These are phyloP conservation scores for Scheffersomyces spartinae DNA, from an alignment of 805 yeast species.

Conservation along the genomic window DNA sequence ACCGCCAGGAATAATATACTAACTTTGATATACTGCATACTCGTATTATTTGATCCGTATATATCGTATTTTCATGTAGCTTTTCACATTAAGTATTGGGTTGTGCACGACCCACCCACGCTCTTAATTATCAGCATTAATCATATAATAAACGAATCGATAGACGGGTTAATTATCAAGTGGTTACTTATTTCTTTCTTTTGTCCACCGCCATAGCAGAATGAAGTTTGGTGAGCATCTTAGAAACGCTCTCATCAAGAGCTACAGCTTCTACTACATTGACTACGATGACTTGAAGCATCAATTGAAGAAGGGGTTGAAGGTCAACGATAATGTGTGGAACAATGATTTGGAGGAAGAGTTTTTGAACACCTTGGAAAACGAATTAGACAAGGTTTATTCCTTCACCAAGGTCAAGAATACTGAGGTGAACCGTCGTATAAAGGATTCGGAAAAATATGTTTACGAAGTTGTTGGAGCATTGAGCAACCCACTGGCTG, in stretches of 20 bases:
- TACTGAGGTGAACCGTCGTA: conserved; percentile 74
- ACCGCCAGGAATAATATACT: no score
- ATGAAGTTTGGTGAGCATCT: conserved; percentile 97
- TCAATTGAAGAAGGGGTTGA: conserved; percentile 59
- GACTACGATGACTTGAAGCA: conserved; percentile 85
- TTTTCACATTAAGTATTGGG: no score
- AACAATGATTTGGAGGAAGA: conserved; percentile 67
- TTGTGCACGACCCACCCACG: no score
- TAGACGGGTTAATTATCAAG: no score
- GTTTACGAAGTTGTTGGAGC: conserved; percentile 56
- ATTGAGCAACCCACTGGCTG: conserved; percentile 17
- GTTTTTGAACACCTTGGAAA: conserved; percentile 64
- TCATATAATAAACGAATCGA: no score
- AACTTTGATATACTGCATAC: no score
- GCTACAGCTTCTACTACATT: conserved; percentile 83
- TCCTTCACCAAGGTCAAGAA: conserved; percentile 83
- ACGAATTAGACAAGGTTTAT: conserved; percentile 85
- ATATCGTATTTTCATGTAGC: no score
- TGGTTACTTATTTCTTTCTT: no score
- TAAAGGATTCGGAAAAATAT: conserved; percentile 67
- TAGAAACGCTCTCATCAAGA: conserved; percentile 78
- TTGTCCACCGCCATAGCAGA: no score
- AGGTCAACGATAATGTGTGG: conserved; percentile 54
- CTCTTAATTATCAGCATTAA: no score
- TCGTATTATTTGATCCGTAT: no score